Evolutionary conservation across 805 yeast genomes (phyloP).

Genomic region (Wickerhamiella azymoides): DNA sequence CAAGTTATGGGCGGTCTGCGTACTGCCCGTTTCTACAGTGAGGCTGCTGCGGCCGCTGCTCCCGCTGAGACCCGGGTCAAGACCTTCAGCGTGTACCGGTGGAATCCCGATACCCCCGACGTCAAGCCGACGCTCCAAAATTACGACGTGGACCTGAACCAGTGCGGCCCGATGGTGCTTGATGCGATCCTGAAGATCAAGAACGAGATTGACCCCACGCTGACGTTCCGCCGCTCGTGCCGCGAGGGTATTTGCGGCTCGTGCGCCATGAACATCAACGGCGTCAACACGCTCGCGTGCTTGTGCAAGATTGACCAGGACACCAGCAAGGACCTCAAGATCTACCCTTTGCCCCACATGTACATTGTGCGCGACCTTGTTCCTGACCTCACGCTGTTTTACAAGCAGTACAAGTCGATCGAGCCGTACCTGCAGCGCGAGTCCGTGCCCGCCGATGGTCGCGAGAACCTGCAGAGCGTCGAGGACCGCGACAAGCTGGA

Average conservation of each 20-base stretch:
- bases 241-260: slow-evolving; percentile 99
- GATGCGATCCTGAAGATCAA: slow-evolving; percentile 91
- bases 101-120: slow-evolving; percentile 96
- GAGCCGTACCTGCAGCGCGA: slow-evolving; percentile 91
- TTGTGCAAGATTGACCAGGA: slow-evolving; percentile 84
- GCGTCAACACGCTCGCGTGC: slow-evolving; percentile 93
- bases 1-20: not conserved
- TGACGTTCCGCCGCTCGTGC: slow-evolving; percentile 95
- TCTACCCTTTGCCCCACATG: slow-evolving; percentile 97
- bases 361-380: slow-evolving; percentile 93
- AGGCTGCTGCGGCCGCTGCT: slow-evolving; percentile 33
- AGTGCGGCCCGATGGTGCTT: slow-evolving; percentile 95
- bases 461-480: slow-evolving; percentile 79
- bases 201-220: slow-evolving; percentile 90
- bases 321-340: slow-evolving; percentile 58
- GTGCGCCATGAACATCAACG: slow-evolving; percentile 99
- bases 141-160: slow-evolving; percentile 72
- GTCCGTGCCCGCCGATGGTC: slow-evolving; percentile 71
- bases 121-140: slow-evolving; percentile 76
- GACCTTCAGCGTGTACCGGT: slow-evolving; percentile 86
- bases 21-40: not conserved
- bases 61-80: slow-evolving; percentile 49
- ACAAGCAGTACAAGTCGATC: slow-evolving; percentile 95
- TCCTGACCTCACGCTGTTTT: slow-evolving; percentile 94
- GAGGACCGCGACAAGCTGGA: slow-evolving; percentile 93